Base-by-base conservation (phyloP, 2,329 filamentous ascomycete species). In the Penicillium sp. region DNA sequence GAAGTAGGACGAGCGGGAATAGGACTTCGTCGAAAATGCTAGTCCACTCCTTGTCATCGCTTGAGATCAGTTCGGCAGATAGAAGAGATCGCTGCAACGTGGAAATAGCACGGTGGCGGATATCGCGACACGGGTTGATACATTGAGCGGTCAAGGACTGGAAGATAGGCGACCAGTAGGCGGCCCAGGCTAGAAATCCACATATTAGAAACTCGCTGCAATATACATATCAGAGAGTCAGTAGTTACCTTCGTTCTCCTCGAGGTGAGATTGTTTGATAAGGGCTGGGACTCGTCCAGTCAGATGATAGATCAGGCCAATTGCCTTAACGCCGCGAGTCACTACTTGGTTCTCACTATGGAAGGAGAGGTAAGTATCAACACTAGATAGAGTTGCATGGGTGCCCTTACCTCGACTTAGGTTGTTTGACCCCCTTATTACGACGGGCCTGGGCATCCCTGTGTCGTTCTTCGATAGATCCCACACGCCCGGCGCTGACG, bases 101-200 rank as follows among this genome's bases (percentile, higher is more conserved):
- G 8, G 89, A 86, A 66, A 97, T 91, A 1, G 94, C 91, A 69
- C 96, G 85, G 68, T 96, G 90, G 3, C 94, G 87, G 58, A 99
- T 91, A 67, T 97, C 93, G 54, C 93, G 89, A 70, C 92, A 97
- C 0, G 93, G 92, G 71, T 97, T 99, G 53, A 91, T 90, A 75
- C 93, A 97, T 76, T 99, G 94, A 5, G 86, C 86, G 3, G 90
- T 94, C 19, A 99, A 79, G 6, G 91, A 90, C 66, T 91, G 86
- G 75, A 99, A 94, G 27, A 99, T 92, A 1, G 93, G 94, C 15
- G 93, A 88, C 94, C 94, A 99, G 74, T 99, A 99, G 9, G 94
- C 91, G 50, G 91, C 92, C 94, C 94, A 99, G 15, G 94, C 94
- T 90, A 10, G 36, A 38, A 36, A 44, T 25, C 23, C 9, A 42